Conservation (phyloP, 352 stramenopile genomes). For the Pythium vanterpoolii region DNA sequence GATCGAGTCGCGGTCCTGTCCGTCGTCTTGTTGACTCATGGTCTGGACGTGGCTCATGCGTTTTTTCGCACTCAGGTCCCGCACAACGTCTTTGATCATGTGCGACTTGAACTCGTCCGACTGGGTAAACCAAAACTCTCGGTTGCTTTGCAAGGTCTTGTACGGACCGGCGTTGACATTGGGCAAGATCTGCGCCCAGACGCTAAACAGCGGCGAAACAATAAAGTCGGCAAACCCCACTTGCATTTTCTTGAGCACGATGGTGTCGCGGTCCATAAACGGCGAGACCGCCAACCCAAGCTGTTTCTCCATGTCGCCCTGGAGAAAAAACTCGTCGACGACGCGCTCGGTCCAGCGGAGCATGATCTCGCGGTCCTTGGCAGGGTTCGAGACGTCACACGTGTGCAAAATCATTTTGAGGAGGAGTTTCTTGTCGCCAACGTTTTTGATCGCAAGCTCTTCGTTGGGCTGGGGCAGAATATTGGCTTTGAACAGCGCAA, state of each 20-base stretch:
- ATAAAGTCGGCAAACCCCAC: constrained; percentile 95
- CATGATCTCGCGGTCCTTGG: constrained; percentile 86
- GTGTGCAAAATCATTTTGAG: constrained; percentile 90
- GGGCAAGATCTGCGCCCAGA: constrained; percentile 80
- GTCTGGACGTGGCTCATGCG: constrained; percentile 28
- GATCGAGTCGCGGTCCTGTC: constrained; percentile 17
- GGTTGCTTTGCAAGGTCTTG: constrained; percentile 66
- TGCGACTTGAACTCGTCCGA: constrained; percentile 83
- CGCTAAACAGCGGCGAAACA: constrained; percentile 81
- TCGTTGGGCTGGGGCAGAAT: constrained; percentile 67
- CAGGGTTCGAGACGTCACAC: constrained; percentile 94
- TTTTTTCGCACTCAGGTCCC: constrained; percentile 42
- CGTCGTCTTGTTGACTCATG: constrained; percentile 2
- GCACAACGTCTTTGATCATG: constrained; percentile 79
- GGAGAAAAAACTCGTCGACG: constrained; percentile 94
- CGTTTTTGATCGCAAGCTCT: constrained; percentile 73
- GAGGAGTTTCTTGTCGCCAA: constrained; percentile 85
- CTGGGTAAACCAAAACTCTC: constrained; percentile 78
- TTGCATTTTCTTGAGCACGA: constrained; percentile 92
- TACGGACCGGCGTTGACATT: constrained; percentile 69
- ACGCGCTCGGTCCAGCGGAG: constrained; percentile 92
- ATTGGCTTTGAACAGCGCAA: constrained; percentile 85
- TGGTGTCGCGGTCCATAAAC: constrained; percentile 92
- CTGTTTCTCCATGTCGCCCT: constrained; percentile 95
- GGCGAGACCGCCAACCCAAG: constrained; percentile 86